A percentile compares a stretch with the other conserved stretches of the same genome.
Evolutionary conservation across 768 basidiomycete genomes (phyloP).

Genomic region (Suillus lakei): DNA sequence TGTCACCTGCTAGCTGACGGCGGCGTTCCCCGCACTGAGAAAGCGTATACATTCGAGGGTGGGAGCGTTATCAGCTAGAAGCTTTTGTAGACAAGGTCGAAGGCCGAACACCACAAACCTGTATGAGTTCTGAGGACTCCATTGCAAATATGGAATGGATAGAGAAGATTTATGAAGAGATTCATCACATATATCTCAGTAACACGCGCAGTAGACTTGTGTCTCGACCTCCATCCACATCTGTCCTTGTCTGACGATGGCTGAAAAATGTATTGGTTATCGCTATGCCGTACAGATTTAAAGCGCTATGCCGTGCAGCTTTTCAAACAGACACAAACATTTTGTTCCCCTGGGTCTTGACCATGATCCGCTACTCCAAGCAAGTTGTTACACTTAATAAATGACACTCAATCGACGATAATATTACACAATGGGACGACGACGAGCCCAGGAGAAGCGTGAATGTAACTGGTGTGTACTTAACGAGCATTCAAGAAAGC

Average conservation of each 20-base stretch:
- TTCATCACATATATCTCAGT: slow-evolving; percentile 8
- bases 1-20: slow-evolving; percentile 41
- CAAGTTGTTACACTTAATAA: too few relatives aligned
- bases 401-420: too few relatives aligned
- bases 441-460: too few relatives aligned
- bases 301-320: neutral
- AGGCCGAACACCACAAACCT: slow-evolving; percentile 55
- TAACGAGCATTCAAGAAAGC: neutral
- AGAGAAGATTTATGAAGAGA: slow-evolving; percentile 57
- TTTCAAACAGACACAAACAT: neutral
- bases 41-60: slow-evolving; percentile 44
- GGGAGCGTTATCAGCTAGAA: slow-evolving; percentile 56
- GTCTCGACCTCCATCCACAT: slow-evolving; percentile 34
- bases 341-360: neutral
- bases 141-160: slow-evolving; percentile 60
- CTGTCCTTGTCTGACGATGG: slow-evolving; percentile 7
- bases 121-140: slow-evolving; percentile 60
- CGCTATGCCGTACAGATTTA: neutral
- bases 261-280: slow-evolving; percentile 1
- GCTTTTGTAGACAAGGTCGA: slow-evolving; percentile 65
- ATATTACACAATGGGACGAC: too few relatives aligned
- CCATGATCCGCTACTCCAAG: too few relatives aligned
- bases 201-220: slow-evolving; percentile 37
- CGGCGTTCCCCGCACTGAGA: slow-evolving; percentile 42
- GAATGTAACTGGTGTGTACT: too few relatives aligned